Evolutionary conservation across 345 rosid species (phyloP), one percentile per base, ranked within the genome.

Genomic region (Lepidium aucheri): DNA sequence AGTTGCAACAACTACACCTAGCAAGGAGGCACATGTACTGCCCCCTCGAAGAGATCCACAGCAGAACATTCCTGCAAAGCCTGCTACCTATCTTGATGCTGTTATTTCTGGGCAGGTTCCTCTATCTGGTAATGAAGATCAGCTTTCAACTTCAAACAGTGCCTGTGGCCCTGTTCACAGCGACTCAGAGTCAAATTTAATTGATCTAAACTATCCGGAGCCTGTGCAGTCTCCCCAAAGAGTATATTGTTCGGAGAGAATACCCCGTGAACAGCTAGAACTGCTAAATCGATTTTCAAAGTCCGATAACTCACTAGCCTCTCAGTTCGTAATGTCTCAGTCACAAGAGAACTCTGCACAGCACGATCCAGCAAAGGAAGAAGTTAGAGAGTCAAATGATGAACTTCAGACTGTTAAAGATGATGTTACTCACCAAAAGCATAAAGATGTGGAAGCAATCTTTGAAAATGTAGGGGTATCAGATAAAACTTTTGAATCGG

Each of bases 201-300:
- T 77, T 67, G 86, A 84, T 73, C 65, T 82, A 52, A 80, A 79
- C 68, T 76, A 79, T 51, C 78, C 69, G 53, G 86, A 85, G 72
- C 78, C 87, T 15, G 71, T 76, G 4, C 68, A 54, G 44, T 73
- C 82, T 63, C 66, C 84, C 28, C 83, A 64, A 56, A 85, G 91
- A 76, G 83, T 81, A 41, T 91, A 80, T 59, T 53, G 73, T 63
- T 91, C 96, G 8, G 96, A 85, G 84, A 86, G 82, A 72, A 74
- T 86, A 74, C 95, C 95, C 7, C 76, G 86, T 73, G 89, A 81
- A 68, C 89, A 83, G 68, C 50, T 74, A 60, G 98, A 83, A 32
- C 55, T 84, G 70, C 85, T 85, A 69, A 81, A 66, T 56, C 83
- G 95, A 22, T 64, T 80, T 18, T 86, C 98, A 18, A 91, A 91